Evolutionary conservation across 2,329 filamentous ascomycete genomes (phyloP).

Genomic region (Botrytis elliptica): DNA sequence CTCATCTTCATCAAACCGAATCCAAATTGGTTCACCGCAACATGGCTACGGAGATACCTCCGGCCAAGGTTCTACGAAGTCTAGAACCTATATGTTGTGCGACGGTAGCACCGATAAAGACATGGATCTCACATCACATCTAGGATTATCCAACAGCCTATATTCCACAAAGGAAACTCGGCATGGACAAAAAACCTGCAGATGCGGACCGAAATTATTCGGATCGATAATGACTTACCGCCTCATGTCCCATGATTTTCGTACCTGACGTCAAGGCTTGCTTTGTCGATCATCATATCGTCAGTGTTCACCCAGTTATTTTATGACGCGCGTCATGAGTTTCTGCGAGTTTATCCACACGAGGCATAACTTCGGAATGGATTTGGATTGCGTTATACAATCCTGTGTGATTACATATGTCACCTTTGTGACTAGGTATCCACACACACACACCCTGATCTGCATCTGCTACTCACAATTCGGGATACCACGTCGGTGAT

Average conservation of each 20-base stretch:
- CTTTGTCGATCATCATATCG: neutral
- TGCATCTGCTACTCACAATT: neutral
- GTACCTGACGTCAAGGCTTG: neutral
- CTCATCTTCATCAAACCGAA: neutral
- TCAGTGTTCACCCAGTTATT: neutral
- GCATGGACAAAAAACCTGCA: neutral
- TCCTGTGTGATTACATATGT: neutral
- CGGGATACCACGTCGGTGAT: constrained; percentile 6
- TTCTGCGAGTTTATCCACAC: neutral
- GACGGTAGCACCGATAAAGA: neutral
- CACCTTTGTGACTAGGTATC: neutral
- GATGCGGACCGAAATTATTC: neutral
- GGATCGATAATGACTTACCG: neutral
- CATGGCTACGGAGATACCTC: neutral
- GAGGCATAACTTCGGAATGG: neutral
- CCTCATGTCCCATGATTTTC: neutral
- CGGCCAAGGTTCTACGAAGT: neutral
- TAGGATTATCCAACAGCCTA: neutral
- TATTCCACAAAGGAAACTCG: neutral
- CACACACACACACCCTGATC: neutral
- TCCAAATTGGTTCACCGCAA: neutral
- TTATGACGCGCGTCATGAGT: neutral
- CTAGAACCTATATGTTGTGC: neutral
- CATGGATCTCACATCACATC: constrained; percentile 3
- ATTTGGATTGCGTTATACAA: neutral